Evolutionary conservation across 1,284 basidiomycete species (phyloP).

Genomic region (Ustilago nuda): DNA sequence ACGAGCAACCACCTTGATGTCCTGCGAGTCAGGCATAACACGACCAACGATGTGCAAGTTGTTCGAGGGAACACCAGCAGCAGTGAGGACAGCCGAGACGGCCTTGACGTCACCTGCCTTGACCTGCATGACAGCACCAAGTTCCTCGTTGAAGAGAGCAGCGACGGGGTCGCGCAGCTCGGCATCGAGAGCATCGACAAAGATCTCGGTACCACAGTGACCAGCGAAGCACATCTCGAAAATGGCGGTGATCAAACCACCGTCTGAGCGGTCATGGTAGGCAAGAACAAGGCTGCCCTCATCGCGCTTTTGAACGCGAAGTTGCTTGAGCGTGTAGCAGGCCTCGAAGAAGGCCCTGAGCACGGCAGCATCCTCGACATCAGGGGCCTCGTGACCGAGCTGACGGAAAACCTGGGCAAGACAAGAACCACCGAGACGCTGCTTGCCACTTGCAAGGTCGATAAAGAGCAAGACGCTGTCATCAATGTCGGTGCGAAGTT

Average conservation of each 20-base stretch:
- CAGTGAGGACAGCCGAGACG: slow-evolving; percentile 77
- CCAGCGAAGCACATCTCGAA: slow-evolving; percentile 98
- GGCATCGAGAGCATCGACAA: slow-evolving; percentile 74
- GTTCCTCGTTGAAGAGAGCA: slow-evolving; percentile 93
- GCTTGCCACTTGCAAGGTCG: slow-evolving; percentile 85
- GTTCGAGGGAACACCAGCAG: slow-evolving; percentile 79
- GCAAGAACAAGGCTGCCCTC: slow-evolving; percentile 81
- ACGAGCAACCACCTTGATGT: slow-evolving; percentile 71
- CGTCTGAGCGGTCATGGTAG: slow-evolving; percentile 98
- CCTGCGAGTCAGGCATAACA: slow-evolving; percentile 73
- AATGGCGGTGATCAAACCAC: slow-evolving; percentile 89
- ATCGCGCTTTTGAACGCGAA: slow-evolving; percentile 67
- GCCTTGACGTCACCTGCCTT: slow-evolving; percentile 75
- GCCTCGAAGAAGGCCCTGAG: slow-evolving; percentile 86
- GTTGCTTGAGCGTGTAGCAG: slow-evolving; percentile 77
- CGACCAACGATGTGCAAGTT: slow-evolving; percentile 82
- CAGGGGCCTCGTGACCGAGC: slow-evolving; percentile 86
- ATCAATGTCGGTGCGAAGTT: slow-evolving; percentile 76
- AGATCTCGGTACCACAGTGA: slow-evolving; percentile 80
- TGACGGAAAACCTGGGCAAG: slow-evolving; percentile 94
- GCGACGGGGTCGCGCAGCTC: slow-evolving; percentile 72
- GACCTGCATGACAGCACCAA: slow-evolving; percentile 92
- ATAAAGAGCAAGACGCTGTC: slow-evolving; percentile 82
- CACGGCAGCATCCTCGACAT: slow-evolving; percentile 82
- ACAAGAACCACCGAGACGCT: slow-evolving; percentile 92